These are phyloP conservation scores for Diutina pseudorugosa DNA, from an alignment of 1,139 yeast genomes.

Conservation along the genomic window DNA sequence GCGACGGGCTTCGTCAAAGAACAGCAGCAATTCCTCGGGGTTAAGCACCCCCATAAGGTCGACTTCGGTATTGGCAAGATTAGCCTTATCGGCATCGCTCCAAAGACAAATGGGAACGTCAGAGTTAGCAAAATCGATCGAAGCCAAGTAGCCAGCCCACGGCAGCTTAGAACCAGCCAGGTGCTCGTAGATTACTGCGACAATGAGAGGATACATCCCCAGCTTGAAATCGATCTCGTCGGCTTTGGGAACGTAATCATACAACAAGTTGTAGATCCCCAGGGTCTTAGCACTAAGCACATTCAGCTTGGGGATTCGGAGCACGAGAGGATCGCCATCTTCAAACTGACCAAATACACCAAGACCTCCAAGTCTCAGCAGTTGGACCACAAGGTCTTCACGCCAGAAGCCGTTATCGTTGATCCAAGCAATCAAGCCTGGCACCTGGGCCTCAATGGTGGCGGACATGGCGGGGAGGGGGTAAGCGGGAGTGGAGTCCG, in stretches of 20 bases:
- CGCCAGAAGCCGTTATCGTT: slow-evolving; percentile 2
- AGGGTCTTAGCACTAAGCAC: slow-evolving; percentile 48
- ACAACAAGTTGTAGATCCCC: slow-evolving; percentile 52
- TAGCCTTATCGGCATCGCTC: slow-evolving; percentile 34
- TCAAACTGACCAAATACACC: slow-evolving; percentile 49
- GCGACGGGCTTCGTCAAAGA: slow-evolving; percentile 37
- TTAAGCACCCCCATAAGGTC: slow-evolving; percentile 54
- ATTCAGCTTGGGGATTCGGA: slow-evolving; percentile 39
- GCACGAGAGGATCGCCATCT: slow-evolving; percentile 18
- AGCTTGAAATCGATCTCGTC: slow-evolving; percentile 21
- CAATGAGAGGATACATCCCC: slow-evolving; percentile 56
- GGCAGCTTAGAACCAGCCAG: slow-evolving; percentile 45
- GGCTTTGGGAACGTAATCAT: slow-evolving; percentile 31
- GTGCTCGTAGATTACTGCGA: slow-evolving; percentile 64
- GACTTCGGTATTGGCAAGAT: slow-evolving; percentile 55
- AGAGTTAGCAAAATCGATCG: slow-evolving; percentile 30
- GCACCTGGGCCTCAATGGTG: neutral
- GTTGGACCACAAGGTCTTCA: neutral
- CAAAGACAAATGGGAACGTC: slow-evolving; percentile 56
- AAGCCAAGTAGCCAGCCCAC: slow-evolving; percentile 56
- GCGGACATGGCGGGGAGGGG: neutral
- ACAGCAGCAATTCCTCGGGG: slow-evolving; percentile 40
- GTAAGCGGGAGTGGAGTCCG: neutral
- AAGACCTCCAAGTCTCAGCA: slow-evolving; percentile 38
- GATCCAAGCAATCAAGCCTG: neutral